phyloP scores from a whole-genome alignment of 1,284 basidiomycete species.

The Marasmius fiardii region DNA sequence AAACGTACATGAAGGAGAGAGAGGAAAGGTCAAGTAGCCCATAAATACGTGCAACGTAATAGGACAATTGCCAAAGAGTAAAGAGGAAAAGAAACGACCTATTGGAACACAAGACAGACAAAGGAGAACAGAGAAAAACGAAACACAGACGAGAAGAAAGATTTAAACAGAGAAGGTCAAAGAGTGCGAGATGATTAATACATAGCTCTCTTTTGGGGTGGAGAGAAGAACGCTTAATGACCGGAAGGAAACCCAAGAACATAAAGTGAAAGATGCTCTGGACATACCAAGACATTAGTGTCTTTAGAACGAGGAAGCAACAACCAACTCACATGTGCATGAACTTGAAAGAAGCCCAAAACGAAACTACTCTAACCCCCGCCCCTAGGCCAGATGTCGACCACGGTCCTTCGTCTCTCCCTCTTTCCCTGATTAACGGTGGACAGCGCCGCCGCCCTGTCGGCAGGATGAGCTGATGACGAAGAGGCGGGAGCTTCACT shows the following conservation, averaged over 20 bases:
- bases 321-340: not conserved
- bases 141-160: slow-evolving; percentile 6
- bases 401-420: slow-evolving; percentile 40
- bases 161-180: not conserved
- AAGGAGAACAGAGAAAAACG: slow-evolving; percentile 8
- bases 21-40: slow-evolving; percentile 4
- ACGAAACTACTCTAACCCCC: not conserved
- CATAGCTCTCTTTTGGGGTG: not conserved
- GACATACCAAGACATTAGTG: not conserved
- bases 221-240: not conserved
- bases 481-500: slow-evolving; percentile 15
- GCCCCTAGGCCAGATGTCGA: slow-evolving; percentile 40
- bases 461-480: slow-evolving; percentile 30
- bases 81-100: slow-evolving; percentile 8
- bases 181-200: not conserved
- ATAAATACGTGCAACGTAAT: slow-evolving; percentile 17
- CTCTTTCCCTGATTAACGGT: slow-evolving; percentile 26
- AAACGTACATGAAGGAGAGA: slow-evolving; percentile 20
- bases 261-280: not conserved
- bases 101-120: slow-evolving; percentile 11
- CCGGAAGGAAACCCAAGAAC: slow-evolving; percentile 7
- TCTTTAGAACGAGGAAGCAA: not conserved
- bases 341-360: not conserved
- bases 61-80: slow-evolving; percentile 2
- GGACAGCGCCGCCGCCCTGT: slow-evolving; percentile 33